Evolutionary conservation across 2,329 filamentous ascomycete species (phyloP).

Genomic region (Beauveria sp.): DNA sequence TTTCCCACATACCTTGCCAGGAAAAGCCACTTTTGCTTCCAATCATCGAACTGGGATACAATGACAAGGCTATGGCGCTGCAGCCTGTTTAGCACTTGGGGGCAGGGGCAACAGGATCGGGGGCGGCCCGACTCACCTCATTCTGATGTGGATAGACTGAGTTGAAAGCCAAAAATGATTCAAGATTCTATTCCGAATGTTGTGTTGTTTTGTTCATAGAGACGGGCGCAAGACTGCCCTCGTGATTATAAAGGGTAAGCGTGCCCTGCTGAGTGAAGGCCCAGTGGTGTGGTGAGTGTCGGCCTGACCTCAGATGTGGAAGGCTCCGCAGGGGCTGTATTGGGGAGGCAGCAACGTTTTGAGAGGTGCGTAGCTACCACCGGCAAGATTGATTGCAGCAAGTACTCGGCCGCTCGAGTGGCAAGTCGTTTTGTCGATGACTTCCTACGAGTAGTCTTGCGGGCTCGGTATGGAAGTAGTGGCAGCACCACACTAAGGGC

Average conservation of each 20-base stretch:
- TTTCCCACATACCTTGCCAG: conserved; percentile 10
- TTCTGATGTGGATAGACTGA: neutral
- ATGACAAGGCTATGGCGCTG: conserved; percentile 10
- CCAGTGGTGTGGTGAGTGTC: neutral
- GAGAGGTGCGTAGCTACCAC: neutral
- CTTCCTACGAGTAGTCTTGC: neutral
- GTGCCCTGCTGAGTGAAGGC: neutral
- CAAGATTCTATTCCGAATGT: neutral
- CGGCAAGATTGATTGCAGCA: neutral
- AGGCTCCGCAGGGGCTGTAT: neutral
- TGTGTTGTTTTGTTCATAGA: neutral
- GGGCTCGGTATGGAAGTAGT: neutral
- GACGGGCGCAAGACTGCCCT: neutral
- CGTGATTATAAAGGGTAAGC: neutral
- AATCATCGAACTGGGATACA: conserved; percentile 8
- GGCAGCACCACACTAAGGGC: neutral
- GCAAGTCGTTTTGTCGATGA: neutral
- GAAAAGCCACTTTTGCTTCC: conserved; percentile 10
- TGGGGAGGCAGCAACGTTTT: neutral
- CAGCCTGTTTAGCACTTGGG: conserved; percentile 6
- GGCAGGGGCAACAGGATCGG: neutral
- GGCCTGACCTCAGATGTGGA: neutral
- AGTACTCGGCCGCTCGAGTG: neutral
- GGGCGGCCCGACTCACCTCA: conserved; percentile 3
- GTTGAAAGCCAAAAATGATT: neutral